These are phyloP conservation scores for Suillus americanus DNA, from an alignment of 768 basidiomycete species.

Conservation along the genomic window DNA sequence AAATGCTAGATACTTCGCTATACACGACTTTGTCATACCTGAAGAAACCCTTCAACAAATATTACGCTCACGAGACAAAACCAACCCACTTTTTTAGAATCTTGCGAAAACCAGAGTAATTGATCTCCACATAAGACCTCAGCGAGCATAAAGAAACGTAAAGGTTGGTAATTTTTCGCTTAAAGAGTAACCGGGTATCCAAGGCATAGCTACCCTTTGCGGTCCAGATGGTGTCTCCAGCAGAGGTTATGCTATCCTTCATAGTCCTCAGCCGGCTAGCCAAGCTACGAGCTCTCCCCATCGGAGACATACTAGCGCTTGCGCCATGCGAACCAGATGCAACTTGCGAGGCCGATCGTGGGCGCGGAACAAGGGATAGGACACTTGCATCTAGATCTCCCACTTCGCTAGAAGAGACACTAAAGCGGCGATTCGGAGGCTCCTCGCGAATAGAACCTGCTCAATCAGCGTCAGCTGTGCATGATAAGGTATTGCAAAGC, in stretches of 20 bases:
- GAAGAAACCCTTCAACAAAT: background rate
- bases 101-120: slow-evolving; percentile 92
- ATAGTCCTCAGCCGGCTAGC: slow-evolving; percentile 52
- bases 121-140: slow-evolving; percentile 86
- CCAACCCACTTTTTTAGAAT: slow-evolving; percentile 87
- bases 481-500: background rate
- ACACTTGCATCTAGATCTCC: slow-evolving; percentile 42
- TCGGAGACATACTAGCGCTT: slow-evolving; percentile 34
- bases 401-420: slow-evolving; percentile 52
- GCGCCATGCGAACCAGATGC: slow-evolving; percentile 23
- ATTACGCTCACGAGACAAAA: slow-evolving; percentile 1
- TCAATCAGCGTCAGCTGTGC: background rate
- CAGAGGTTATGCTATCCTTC: slow-evolving; percentile 50
- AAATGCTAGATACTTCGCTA: slow-evolving; percentile 46
- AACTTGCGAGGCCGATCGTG: slow-evolving; percentile 5
- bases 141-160: slow-evolving; percentile 78
- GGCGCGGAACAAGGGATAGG: slow-evolving; percentile 21
- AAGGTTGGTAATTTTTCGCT: slow-evolving; percentile 81
- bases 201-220: slow-evolving; percentile 77
- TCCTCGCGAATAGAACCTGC: slow-evolving; percentile 13
- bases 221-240: slow-evolving; percentile 68
- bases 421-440: slow-evolving; percentile 27
- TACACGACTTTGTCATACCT: slow-evolving; percentile 95
- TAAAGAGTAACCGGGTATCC: slow-evolving; percentile 83
- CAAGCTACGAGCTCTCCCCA: slow-evolving; percentile 33